Evolutionary conservation across 257 asterid genomes (phyloP), one percentile per base, ranked within the genome.

Genomic region (Capsicum chinense): DNA sequence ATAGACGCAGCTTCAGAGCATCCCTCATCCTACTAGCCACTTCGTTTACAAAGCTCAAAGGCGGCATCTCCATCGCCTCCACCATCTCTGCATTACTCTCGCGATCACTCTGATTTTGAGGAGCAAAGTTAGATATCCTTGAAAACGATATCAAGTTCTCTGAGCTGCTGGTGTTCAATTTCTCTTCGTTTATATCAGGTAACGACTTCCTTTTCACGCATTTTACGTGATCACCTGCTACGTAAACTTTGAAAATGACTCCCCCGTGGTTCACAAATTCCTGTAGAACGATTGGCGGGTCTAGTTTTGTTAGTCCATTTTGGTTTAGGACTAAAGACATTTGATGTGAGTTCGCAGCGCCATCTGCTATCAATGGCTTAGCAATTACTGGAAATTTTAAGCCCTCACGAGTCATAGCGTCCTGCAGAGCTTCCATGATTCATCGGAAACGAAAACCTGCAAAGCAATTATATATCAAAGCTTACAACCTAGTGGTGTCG

Each of bases 221-320:
- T 63, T 83, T 89, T 33, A 92, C 89, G 66, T 91, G 90, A 83
- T 80, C 35, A 0, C 97, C 98, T 21, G 94, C 97, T 56, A 93
- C 97, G 48, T 95, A 95, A 4, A 95, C 93, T 60, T 95, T 95
- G 91, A 92, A 95, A 80, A 95, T 85, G 57, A 95, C 93, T 37
- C 97, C 99, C 33, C 98, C 99, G 83, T 95, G 99, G 85, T 93
- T 95, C 83, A 93, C 93, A 79, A 95, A 92, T 87, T 93, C 97
- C 89, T 95, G 99, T 89, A 95, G 81, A 11, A 95, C 94, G 64
- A 93, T 83, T 0, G 99, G 93, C 8, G 91, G 86, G 7, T 91
- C 84, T 70, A 91, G 79, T 58, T 33, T 92, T 9, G 79, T 59
- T 86, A 95, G 56, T 0, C 98, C 98, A 64, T 91, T 91, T 79